Base-by-base conservation (phyloP, 345 rosid genomes). In the Eutrema yunnanense region DNA sequence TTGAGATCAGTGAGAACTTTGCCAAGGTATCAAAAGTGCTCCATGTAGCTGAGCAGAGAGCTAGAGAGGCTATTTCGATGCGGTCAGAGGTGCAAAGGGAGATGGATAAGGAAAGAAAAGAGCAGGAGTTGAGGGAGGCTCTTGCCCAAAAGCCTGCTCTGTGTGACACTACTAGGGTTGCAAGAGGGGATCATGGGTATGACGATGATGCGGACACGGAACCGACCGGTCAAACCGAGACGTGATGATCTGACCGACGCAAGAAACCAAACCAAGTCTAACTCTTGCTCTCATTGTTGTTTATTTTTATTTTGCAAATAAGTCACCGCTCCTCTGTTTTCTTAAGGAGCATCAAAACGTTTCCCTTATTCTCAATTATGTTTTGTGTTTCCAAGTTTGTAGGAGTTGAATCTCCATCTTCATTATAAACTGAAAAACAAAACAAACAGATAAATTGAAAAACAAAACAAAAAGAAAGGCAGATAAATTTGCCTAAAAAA, bases 1-100 rank as follows among this genome's bases (percentile, higher is more conserved):
- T 22, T 22, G 48, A 73, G 40, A 10, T 73, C 37, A 73, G 22
- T 55, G 57, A 92, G 77, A 90, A 90, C 70, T 90, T 88, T 78
- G 88, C 88, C 6, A 90, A 86, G 84, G 73, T 90, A 2, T 77
- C 90, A 3, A 89, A 90, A 79, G 78, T 89, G 11, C 88, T 92
- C 9, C 78, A 85, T 79, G 92, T 88, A 58, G 87, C 86, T 14
- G 87, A 86, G 66, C 84, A 88, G 81, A 90, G 86, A 84, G 86
- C 88, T 47, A 81, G 90, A 73, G 96, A 92, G 81, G 92, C 94
- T 40, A 87, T 83, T 74, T 84, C 87, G 2, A 84, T 90, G 96
- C 83, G 96, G 75, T 86, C 88, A 12, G 90, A 86, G 80, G 86
- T 90, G 67, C 89, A 85, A 70, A 89, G 83, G 67, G 97, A 89